Evolutionary conservation across 441 rosid genomes (phyloP).

Genomic region (Daphne laureola): DNA sequence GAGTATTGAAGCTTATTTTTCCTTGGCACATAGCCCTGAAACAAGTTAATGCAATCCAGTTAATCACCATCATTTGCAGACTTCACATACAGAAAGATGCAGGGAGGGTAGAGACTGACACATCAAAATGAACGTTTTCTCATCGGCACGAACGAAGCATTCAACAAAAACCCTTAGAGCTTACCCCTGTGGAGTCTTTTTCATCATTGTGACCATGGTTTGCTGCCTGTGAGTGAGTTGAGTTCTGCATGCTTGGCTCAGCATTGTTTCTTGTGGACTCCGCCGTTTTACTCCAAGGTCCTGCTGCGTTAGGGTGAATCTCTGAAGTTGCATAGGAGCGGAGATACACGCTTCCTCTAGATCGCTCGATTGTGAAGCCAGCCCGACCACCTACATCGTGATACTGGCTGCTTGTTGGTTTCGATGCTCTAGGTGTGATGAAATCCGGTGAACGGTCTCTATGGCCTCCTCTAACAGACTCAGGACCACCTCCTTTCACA

Average conservation of each 20-base stretch:
- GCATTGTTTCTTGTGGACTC: constrained; percentile 18
- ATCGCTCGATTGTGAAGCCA: constrained; percentile 45
- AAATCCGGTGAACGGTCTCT: constrained; percentile 62
- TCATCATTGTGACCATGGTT: constrained; percentile 27
- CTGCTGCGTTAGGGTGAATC: constrained; percentile 42
- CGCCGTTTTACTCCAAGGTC: constrained; percentile 30
- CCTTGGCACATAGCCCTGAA: constrained; percentile 56
- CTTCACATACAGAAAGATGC: no score
- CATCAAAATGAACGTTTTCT: no score
- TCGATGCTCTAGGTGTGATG: constrained; percentile 37
- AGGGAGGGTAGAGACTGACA: no score
- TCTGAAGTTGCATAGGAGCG: constrained; percentile 45
- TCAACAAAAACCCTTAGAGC: no score
- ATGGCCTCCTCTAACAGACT: constrained; percentile 45
- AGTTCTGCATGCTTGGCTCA: constrained; percentile 28
- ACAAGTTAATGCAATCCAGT: neutral
- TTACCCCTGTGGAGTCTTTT: constrained; percentile 47
- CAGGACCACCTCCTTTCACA: constrained; percentile 47
- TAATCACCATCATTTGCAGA: neutral
- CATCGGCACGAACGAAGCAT: no score
- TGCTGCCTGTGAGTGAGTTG: constrained; percentile 26
- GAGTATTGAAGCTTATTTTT: constrained; percentile 78
- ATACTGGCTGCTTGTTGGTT: constrained; percentile 30
- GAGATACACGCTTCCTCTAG: constrained; percentile 25
- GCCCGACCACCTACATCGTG: constrained; percentile 44